Evolutionary conservation across 495 filamentous ascomycete genomes (phyloP).

Genomic region (Aspergillus incahuasiensis): DNA sequence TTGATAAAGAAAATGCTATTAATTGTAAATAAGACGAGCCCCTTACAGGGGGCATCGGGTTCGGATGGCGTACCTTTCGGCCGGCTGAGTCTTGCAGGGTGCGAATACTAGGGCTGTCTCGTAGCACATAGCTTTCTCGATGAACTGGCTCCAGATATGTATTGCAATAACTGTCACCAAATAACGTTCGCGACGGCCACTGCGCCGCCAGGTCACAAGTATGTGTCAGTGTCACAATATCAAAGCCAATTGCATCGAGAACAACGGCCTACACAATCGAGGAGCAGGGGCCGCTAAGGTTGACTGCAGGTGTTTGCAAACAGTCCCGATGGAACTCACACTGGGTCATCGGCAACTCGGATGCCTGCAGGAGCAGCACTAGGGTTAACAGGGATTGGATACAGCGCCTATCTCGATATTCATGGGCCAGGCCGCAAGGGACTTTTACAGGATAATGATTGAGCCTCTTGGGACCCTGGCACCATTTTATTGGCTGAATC

Average conservation of each 20-base stretch:
- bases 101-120: not conserved
- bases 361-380: not conserved
- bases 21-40: not conserved
- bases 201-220: not conserved
- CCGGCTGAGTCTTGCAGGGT: not conserved
- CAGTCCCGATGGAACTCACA: not conserved
- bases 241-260: not conserved
- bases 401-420: constrained; percentile 13
- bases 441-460: not conserved
- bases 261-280: not conserved
- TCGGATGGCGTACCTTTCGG: not conserved
- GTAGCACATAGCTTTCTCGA: no score
- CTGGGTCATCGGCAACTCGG: constrained; percentile 4
- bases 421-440: not conserved
- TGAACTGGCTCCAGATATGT: no score
- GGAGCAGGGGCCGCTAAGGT: not conserved
- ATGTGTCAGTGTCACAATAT: not conserved
- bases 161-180: not conserved
- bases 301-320: not conserved
- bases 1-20: not conserved
- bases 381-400: constrained; percentile 11
- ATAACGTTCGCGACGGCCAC: not conserved
- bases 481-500: not conserved
- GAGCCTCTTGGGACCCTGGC: not conserved
- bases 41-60: not conserved